phyloP scores from a whole-genome alignment of 2,329 filamentous ascomycete genomes.

The Fusarium xylarioides region DNA sequence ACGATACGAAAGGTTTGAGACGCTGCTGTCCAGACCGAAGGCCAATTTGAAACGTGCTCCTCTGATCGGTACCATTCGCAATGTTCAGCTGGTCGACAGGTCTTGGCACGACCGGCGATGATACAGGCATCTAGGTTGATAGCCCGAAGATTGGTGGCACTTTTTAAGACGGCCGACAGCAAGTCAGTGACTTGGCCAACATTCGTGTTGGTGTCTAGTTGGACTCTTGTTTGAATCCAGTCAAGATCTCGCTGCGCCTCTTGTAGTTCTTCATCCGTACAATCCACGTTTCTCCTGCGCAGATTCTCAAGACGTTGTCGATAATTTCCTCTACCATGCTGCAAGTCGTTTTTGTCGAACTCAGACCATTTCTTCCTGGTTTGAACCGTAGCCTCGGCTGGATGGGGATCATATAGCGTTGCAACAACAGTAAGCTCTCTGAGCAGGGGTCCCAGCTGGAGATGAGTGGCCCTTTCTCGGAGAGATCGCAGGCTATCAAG shows the following conservation, averaged over 20 bases:
- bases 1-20: background rate
- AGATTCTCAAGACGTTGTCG: background rate
- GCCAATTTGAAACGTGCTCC: background rate
- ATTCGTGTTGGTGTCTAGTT: background rate
- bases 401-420: background rate
- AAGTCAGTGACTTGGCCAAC: background rate
- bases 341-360: background rate
- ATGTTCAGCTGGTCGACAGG: background rate
- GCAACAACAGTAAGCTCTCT: background rate
- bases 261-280: background rate
- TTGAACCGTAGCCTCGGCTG: background rate
- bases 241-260: background rate
- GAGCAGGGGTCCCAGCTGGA: background rate
- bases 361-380: background rate
- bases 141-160: background rate
- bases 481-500: background rate
- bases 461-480: background rate
- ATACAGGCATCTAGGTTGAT: background rate
- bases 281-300: background rate
- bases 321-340: background rate
- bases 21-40: background rate
- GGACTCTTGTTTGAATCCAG: background rate
- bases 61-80: background rate
- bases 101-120: background rate
- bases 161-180: background rate